Base-by-base conservation (phyloP, 2,329 filamentous ascomycete species). In the Nigrospora sphaerica region DNA sequence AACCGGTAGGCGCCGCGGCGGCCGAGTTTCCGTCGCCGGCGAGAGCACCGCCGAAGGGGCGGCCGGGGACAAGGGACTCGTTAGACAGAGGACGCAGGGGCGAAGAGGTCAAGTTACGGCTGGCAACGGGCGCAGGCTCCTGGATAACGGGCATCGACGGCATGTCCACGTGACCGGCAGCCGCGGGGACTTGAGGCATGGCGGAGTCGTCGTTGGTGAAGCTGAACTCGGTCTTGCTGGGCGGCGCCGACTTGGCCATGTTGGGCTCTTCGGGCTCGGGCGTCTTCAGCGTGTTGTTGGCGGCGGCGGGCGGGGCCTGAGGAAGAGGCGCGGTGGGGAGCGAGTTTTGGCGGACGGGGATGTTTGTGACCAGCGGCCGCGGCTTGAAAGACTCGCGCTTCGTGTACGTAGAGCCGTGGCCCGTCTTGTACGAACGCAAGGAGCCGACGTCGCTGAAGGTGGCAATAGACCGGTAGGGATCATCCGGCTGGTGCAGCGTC, bases 391-490 rank as follows among this genome's bases (percentile, higher is more conserved):
- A 45, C 11, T 23, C 17, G 17, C 41, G n/a, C 16, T 18, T 31
- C 12, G 33, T 73, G 37, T 71, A 56, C 0, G 76, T 75, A 3
- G 72, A 69, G n/a, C 62, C 58, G 11, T 60, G 51, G 36, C 67
- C 58, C 52, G 58, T 58, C 61, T 63, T 67, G 54, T 73, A 69
- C 7, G 80, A 82, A 43, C 74, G 71, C 50, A 82, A 61, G 12
- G 80, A 84, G 14, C 66, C 73, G 44, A 67, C 69, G 48, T 85
- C 81, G 54, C 74, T 79, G 43, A 64, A 65, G 48, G 80, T 68
- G 19, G 68, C 65, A 19, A 83, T 72, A 1, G 75, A 75, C 43
- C 88, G 81, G 67, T 96, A 97, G 33, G 90, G 92, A 64, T 96
- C 92, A 57, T 95, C 86, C 45, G 83, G 78, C 54, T 81, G 78